phyloP scores from a whole-genome alignment of 2,329 filamentous ascomycete genomes.

The Zasmidium angulare region DNA sequence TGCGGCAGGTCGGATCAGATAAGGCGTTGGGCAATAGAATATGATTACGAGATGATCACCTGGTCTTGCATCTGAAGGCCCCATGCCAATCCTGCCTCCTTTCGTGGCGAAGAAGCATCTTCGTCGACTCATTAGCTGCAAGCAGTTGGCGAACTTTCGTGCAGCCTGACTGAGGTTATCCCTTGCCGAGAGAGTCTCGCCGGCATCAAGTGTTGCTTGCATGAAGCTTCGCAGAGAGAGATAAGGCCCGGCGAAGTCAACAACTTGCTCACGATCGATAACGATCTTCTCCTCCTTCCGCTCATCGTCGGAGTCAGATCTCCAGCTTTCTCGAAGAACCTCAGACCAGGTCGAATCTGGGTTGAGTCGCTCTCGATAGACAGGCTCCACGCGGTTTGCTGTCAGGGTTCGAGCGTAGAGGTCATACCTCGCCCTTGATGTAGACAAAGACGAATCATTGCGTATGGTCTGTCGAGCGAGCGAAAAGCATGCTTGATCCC shows the following conservation, averaged over 20 bases:
- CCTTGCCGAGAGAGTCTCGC: not conserved
- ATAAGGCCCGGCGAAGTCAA: conserved; percentile 1
- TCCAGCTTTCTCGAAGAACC: not conserved
- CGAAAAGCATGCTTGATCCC: not conserved
- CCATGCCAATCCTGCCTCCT: not conserved
- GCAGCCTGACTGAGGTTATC: not conserved
- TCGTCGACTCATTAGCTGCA: not conserved
- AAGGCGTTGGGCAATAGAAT: conserved; percentile 3
- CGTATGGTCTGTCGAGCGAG: not conserved
- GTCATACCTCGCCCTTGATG: not conserved
- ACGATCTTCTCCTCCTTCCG: not conserved
- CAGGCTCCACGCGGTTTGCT: conserved; percentile 1
- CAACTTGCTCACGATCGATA: not conserved
- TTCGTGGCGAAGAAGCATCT: not conserved
- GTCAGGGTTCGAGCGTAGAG: conserved; percentile 4
- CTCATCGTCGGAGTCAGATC: not conserved
- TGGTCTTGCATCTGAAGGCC: conserved; percentile 1
- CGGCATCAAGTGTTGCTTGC: not conserved
- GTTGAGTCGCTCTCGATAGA: not conserved
- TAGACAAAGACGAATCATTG: not conserved
- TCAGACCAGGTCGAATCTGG: not conserved
- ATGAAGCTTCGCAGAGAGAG: not conserved
- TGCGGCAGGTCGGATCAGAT: not conserved
- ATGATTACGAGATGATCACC: conserved; percentile 1
- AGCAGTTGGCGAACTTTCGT: not conserved